A percentile compares a stretch with the other conserved stretches of the same genome.
Evolutionary conservation across 345 rosid species (phyloP).

Genomic region (Melaleuca alternifolia): DNA sequence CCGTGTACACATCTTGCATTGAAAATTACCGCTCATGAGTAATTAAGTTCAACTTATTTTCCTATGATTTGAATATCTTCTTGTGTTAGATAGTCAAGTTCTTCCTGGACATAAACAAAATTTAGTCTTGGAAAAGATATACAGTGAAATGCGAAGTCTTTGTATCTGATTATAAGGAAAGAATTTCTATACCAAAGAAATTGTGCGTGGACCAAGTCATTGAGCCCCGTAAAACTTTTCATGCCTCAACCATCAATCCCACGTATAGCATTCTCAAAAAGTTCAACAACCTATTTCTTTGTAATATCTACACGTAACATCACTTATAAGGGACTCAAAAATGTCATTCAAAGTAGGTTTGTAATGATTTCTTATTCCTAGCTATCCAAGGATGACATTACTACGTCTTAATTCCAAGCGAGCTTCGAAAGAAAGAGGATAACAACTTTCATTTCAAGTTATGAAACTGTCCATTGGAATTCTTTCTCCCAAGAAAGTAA

Average conservation of each 20-base stretch:
- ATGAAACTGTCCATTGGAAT: neutral
- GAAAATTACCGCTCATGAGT: neutral
- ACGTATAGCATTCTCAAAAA: neutral
- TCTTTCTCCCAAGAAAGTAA: accelerated
- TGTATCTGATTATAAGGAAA: neutral
- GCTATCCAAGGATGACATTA: neutral
- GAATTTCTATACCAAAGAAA: neutral
- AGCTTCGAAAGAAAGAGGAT: neutral
- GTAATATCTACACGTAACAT: neutral
- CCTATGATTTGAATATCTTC: neutral
- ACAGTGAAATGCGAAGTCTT: neutral
- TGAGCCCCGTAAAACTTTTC: neutral
- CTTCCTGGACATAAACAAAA: neutral
- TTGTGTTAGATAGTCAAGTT: neutral
- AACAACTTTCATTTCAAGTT: neutral
- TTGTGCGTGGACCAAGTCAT: neutral
- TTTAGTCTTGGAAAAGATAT: neutral
- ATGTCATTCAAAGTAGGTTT: neutral
- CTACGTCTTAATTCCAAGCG: neutral
- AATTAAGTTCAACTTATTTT: neutral
- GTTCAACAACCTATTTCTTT: neutral
- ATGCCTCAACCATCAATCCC: neutral
- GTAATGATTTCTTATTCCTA: neutral
- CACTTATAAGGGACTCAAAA: neutral
- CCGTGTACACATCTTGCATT: neutral